Evolutionary conservation across 1,284 basidiomycete species (phyloP), one percentile per base, ranked within the genome.

Genomic region (Pseudozyma tsukubaensis): DNA sequence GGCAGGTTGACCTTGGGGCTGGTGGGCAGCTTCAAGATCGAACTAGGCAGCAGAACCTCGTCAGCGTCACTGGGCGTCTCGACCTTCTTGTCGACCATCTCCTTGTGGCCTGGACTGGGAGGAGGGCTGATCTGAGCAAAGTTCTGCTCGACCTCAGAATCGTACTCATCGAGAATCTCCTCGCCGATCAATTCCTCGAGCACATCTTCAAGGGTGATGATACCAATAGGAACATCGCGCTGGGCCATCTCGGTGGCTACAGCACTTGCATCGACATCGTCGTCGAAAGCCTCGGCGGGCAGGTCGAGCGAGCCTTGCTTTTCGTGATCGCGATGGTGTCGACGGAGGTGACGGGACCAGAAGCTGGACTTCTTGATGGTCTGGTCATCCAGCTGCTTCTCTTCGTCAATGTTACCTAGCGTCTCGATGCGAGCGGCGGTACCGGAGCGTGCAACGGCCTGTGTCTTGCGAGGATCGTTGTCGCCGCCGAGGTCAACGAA

Each of bases 181-280:
- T 82, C 80, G 35, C 78, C 77, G 52, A 84, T 78, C 14, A 74
- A 40, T 63, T 75, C 92, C 89, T 96, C 94, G 10, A 96, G 87
- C 16, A 96, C 92, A 75, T 96, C 94, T 84, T 96, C 94, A 3
- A 96, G 88, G 1, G 94, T 96, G 74, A 96, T 95, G 82, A 96
- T 94, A 64, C 94, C 94, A 24, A 96, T 87, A 1, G 93, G 93
- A 88, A 68, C 71, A 36, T 75, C 64, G 9, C 71, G 69, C 54
- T 71, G 71, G 24, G 67, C 67, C 67, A 71, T 65, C 51, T 76
- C 61, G 51, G 65, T 72, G 24, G 69, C 73, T 3, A 77, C 61
- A 37, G 62, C 75, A 43, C 49, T 48, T 18, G 62, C 71, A 18
- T 77, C 71, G 40, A 69, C 57, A 77, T 91, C 89, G 4, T 89